Evolutionary conservation across 1,284 basidiomycete species (phyloP), one percentile per base, ranked within the genome.

Genomic region (Ceratorhiza oryzae-sativae): DNA sequence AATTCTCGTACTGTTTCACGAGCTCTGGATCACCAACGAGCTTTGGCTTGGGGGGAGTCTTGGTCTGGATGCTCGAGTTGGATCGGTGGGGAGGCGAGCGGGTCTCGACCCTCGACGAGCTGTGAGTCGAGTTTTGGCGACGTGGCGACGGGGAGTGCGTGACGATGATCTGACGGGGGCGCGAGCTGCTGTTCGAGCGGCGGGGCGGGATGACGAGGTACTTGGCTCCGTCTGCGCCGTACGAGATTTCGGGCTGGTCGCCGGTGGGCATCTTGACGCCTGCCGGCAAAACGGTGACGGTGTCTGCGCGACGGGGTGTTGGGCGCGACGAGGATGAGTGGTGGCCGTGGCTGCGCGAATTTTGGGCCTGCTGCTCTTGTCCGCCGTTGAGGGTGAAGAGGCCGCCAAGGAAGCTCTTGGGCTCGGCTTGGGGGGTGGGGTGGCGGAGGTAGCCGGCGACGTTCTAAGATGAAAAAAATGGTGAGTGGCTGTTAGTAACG

Each of bases 1-100:
- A 68, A 68, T 68, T 41, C 34, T 68, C 63, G 39, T 68, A 68
- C 63, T 68, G 63, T 68, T 68, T 68, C 23, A 68, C 63, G 39
- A 68, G 63, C 63, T 68, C 63, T 30, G 63, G 63, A 15, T 68
- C 63, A 25, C 63, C 63, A 20, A 68, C 36, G 41, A 68, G 53
- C 63, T 68, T 68, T 10, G 49, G 49, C 10, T 30, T 32, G 18
- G 63, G 63, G 3, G 56, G 36, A 23, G 36, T 55, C 27, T 20
- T 56, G 13, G 63, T 49, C n/a, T 27, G 48, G 8, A 39, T 41
- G 51, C 39, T 55, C 41, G 63, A 68, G 63, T 68, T 68, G 10
- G 63, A 68, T 49, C 63, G 63, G 15, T 41, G 51, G 18, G 63
- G 63, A 15, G 63, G 23, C 12, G 49, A 30, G 34, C 63, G 63